These are phyloP conservation scores for Ceratocystiopsis sp. DNA, from an alignment of 2,329 filamentous ascomycete species.

Conservation along the genomic window DNA sequence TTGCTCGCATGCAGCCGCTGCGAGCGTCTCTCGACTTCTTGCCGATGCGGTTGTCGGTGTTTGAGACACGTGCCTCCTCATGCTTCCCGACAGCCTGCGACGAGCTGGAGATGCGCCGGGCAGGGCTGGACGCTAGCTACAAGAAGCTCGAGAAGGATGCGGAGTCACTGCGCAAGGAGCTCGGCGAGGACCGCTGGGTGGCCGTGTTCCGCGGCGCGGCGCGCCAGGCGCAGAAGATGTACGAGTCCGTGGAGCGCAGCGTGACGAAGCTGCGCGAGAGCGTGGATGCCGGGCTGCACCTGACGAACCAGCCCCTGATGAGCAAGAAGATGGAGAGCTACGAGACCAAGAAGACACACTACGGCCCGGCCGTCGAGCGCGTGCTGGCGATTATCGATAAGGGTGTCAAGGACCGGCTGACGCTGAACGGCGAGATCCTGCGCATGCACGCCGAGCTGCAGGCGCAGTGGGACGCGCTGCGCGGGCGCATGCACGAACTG, in stretches of 20 bases:
- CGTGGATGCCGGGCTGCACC: conserved; percentile 55
- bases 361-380: conserved; percentile 80
- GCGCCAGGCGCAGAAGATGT: conserved; percentile 88
- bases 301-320: conserved; percentile 52
- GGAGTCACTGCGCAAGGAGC: conserved; percentile 71
- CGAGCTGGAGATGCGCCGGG: conserved; percentile 62
- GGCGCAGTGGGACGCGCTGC: conserved; percentile 61
- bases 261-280: conserved; percentile 66
- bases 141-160: conserved; percentile 79
- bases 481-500: conserved; percentile 60
- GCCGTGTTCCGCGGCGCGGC: conserved; percentile 88
- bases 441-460: conserved; percentile 74
- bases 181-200: conserved; percentile 93
- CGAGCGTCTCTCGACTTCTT: conserved; percentile 87
- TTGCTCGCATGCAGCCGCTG: conserved; percentile 88
- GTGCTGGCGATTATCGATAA: conserved; percentile 87
- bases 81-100: conserved; percentile 84
- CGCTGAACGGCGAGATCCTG: conserved; percentile 89
- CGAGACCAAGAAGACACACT: conserved; percentile 87
- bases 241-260: conserved; percentile 81
- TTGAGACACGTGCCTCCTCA: conserved; percentile 57
- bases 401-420: conserved; percentile 87
- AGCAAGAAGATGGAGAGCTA: conserved; percentile 81
- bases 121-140: conserved; percentile 67
- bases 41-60: conserved; percentile 82